Evolutionary conservation across 495 filamentous ascomycete genomes (phyloP), one percentile per base, ranked within the genome.

Genomic region (Xylaria bambusicola): DNA sequence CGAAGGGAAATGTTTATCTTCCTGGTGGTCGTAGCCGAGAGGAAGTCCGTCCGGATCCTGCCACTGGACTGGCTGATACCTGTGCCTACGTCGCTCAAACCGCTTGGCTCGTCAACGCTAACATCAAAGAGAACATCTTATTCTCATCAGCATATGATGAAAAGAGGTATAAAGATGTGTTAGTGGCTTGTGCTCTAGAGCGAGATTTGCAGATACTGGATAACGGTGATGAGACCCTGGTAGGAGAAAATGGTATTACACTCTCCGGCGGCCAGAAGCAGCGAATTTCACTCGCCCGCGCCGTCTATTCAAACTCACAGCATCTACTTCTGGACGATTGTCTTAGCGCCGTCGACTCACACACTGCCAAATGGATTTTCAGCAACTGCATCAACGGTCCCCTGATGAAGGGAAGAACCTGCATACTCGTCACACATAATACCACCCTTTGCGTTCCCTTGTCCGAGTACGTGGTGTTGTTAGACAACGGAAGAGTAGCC

Each of bases 321-420:
- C 93, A 99, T 71, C 71, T 99, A 12, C 82, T 99, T 5, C 77
- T 99, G 29, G 94, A 99, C 69, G 94, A 99, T 73, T 97, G 95
- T 62, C 81, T 99, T 48, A 97, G 93, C 67, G 94, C 94, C 17
- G 94, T 99, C n/a, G 94, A 99, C 73, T 96, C 95, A 7, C 94
- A 99, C 66, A 98, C 94, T 1, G 93, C 92, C 9, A 96, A 97
- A 74, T 97, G 96, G 85, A 97, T 99, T 62, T 98, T 98, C 75
- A 89, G 87, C 62, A 86, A 96, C 66, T 93, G 92, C 53, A 86
- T 99, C 61, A 87, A 88, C 61, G 94, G 94, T 6, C 90, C 92
- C 3, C 73, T 99, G 58, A 98, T 99, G 94, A 71, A 84, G 46
- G 79, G 83, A 60, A 84, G 94, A 38, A 97, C 94, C 36, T 98